Percentiles rank a stretch among this genome's conserved stretches.
These are phyloP conservation scores for Cardamine occulta DNA, from an alignment of 345 rosid species.

Conservation along the genomic window DNA sequence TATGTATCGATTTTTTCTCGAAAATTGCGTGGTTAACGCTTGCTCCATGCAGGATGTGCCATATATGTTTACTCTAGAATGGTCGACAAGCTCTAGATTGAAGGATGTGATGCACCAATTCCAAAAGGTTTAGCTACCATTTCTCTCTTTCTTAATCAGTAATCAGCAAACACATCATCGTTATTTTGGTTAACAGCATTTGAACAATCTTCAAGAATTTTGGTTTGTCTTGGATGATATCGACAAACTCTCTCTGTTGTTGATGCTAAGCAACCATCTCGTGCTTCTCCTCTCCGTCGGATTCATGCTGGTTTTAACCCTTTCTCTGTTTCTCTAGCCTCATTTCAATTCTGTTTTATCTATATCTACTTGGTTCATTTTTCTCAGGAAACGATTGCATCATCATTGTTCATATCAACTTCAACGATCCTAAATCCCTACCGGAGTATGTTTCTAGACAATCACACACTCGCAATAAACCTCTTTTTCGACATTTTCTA, in stretches of 20 bases:
- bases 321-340: not conserved
- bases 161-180: not conserved
- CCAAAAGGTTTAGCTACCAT: conserved; percentile 51
- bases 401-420: conserved; percentile 53
- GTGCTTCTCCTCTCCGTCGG: conserved; percentile 51
- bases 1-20: not conserved
- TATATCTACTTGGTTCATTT: not conserved
- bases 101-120: conserved; percentile 68
- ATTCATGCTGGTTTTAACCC: conserved; percentile 55
- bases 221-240: conserved; percentile 83
- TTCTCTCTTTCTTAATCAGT: conserved; percentile 3
- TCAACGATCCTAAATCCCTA: conserved; percentile 60
- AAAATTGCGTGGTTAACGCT: conserved; percentile 2
- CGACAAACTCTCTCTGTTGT: conserved; percentile 65
- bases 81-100: conserved; percentile 65
- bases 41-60: conserved; percentile 64
- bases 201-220: conserved; percentile 67
- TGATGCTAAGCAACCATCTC: conserved; percentile 51
- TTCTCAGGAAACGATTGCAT: conserved; percentile 63
- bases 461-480: not conserved
- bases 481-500: conserved; percentile 14
- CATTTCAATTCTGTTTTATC: conserved; percentile 3
- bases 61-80: conserved; percentile 55
- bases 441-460: conserved; percentile 66
- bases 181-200: conserved; percentile 52